A percentile compares a stretch with the other conserved stretches of the same genome.
phyloP scores from a whole-genome alignment of 768 basidiomycete genomes.

The Russula brevipes region DNA sequence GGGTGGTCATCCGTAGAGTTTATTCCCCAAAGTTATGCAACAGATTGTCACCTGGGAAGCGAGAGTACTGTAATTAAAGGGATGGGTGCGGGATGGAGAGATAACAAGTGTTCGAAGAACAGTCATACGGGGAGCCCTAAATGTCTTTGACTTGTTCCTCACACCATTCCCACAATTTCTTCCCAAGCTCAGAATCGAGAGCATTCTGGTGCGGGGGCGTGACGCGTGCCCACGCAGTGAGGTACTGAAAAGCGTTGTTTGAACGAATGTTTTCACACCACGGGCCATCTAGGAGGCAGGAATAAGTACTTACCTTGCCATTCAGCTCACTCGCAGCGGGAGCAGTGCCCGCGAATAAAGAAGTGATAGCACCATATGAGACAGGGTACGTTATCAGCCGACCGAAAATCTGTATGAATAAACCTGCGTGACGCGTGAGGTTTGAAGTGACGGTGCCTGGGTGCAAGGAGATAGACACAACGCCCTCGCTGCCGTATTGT shows the following conservation, averaged over 20 bases:
- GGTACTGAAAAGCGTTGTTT: background rate
- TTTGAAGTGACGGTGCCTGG: background rate
- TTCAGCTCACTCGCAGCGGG: constrained; percentile 1
- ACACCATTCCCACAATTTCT: constrained; percentile 6
- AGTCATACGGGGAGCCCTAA: background rate
- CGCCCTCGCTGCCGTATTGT: background rate
- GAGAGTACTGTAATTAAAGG: background rate
- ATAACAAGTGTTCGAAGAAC: background rate
- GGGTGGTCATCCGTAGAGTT: too few relatives aligned
- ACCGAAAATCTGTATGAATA: background rate
- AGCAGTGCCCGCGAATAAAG: background rate
- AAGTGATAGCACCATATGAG: background rate
- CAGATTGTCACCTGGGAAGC: background rate
- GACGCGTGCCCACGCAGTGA: constrained; percentile 9
- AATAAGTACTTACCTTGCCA: constrained; percentile 7
- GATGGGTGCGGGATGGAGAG: background rate
- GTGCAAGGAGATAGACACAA: constrained; percentile 3
- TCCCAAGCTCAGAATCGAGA: background rate
- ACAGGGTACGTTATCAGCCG: background rate
- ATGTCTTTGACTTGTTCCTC: constrained; percentile 5
- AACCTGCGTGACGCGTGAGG: background rate
- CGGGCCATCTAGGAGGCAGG: background rate
- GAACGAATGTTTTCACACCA: background rate
- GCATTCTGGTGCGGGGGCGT: constrained; percentile 4
- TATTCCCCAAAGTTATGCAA: too few relatives aligned